Percentiles rank a stretch among this genome's conserved stretches.
Conservation (phyloP, 495 filamentous ascomycete species). For the Umbilicaria muhlenbergii region DNA sequence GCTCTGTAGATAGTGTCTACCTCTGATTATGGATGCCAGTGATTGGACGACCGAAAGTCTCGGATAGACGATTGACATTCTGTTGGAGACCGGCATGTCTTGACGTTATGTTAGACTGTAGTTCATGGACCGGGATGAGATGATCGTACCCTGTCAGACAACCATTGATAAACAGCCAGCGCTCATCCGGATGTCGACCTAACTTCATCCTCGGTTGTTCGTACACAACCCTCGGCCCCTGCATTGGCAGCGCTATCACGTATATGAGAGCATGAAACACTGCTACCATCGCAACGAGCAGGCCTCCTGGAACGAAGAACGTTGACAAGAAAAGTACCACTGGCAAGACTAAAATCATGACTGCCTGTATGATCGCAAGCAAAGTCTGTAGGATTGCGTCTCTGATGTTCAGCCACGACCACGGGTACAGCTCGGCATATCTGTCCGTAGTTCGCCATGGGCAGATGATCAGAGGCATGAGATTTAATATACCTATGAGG, state of each 20-base stretch:
- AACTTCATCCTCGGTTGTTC: not conserved
- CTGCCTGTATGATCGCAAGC: conserved; percentile 6
- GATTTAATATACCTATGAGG: conserved; percentile 7
- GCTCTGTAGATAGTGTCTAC: conserved; percentile 13
- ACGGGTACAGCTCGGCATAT: conserved; percentile 1
- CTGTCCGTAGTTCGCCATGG: conserved; percentile 2
- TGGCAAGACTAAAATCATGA: not conserved
- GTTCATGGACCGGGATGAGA: conserved; percentile 3
- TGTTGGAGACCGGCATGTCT: conserved; percentile 44
- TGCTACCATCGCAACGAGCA: conserved; percentile 1
- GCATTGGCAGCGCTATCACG: conserved; percentile 5
- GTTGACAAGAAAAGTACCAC: conserved; percentile 5
- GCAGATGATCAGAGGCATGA: conserved; percentile 6
- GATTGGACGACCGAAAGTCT: conserved; percentile 60
- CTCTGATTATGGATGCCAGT: conserved; percentile 76
- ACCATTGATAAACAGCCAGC: conserved; percentile 65
- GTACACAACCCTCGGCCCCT: conserved; percentile 6
- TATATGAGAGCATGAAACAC: conserved; percentile 2
- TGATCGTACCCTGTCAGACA: conserved; percentile 40
- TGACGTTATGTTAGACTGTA: not conserved
- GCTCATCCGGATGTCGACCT: conserved; percentile 32
- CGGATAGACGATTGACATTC: conserved; percentile 55
- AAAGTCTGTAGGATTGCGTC: conserved; percentile 7
- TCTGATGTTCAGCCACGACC: not conserved
- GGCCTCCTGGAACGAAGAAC: conserved; percentile 7